Conservation (phyloP, 2,329 filamentous ascomycete genomes). For the Diplodia intermedia region DNA sequence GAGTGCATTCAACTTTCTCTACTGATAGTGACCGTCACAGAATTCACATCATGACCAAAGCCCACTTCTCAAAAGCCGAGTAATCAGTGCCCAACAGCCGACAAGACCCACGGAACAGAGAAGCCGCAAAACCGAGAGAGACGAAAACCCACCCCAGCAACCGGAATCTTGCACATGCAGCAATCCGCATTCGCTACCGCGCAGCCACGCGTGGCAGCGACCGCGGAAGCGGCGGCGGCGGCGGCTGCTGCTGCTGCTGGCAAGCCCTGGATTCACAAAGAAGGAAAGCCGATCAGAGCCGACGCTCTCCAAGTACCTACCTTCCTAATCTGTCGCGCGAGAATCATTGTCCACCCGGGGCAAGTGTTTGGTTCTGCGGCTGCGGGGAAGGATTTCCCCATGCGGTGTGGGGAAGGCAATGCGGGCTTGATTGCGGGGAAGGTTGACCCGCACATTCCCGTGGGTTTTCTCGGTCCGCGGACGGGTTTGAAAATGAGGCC, state of each 20-base stretch:
- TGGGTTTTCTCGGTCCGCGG: not conserved
- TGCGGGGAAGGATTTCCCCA: not conserved
- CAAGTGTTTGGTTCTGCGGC: not conserved
- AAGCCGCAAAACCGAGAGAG: not conserved
- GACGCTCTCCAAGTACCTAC: not conserved
- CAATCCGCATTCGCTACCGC: not conserved
- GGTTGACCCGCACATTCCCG: not conserved
- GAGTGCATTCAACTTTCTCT: not conserved
- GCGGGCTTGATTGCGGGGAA: not conserved
- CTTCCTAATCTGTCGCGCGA: not conserved
- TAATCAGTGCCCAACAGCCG: not conserved
- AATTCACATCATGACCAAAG: not conserved
- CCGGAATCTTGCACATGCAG: not conserved
- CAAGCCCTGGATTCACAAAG: not conserved
- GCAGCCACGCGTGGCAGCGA: too few relatives aligned
- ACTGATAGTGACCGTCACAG: not conserved
- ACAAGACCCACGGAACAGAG: not conserved
- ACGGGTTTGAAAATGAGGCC: not conserved
- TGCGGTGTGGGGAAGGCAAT: not conserved
- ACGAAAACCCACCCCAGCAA: not conserved
- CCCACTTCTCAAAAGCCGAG: not conserved
- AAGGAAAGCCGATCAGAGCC: not conserved
- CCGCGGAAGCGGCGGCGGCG: not conserved
- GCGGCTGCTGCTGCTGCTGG: too few relatives aligned
- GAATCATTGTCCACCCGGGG: not conserved